Percentiles rank a stretch among this genome's conserved stretches.
Conservation (phyloP, 2,329 filamentous ascomycete genomes). For the Botrytis fragariae region DNA sequence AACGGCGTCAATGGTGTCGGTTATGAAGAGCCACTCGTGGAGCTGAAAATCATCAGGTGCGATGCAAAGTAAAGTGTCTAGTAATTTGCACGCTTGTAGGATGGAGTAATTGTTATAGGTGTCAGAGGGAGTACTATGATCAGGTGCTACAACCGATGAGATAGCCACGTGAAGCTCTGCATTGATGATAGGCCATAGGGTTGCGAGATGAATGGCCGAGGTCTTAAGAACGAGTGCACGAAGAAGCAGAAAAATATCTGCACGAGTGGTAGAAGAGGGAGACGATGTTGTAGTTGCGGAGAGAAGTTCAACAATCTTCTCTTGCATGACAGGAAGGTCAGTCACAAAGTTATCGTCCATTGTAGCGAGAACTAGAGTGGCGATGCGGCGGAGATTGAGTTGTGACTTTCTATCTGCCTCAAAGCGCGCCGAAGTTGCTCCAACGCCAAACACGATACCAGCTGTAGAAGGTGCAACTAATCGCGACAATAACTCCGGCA, state of each 20-base stretch:
- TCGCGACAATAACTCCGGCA: slow-evolving; percentile 75
- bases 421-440: slow-evolving; percentile 86
- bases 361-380: slow-evolving; percentile 74
- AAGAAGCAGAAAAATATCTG: slow-evolving; percentile 86
- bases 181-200: slow-evolving; percentile 88
- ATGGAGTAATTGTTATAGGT: slow-evolving; percentile 74
- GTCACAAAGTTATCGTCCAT: slow-evolving; percentile 76
- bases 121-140: slow-evolving; percentile 61
- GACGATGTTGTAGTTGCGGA: slow-evolving; percentile 82
- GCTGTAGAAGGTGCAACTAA: slow-evolving; percentile 85
- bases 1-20: slow-evolving; percentile 93
- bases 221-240: slow-evolving; percentile 78
- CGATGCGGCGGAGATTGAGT: slow-evolving; percentile 79
- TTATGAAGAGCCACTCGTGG: slow-evolving; percentile 97
- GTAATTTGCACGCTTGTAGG: slow-evolving; percentile 88
- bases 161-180: slow-evolving; percentile 79
- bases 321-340: slow-evolving; percentile 70
- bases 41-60: slow-evolving; percentile 95
- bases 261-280: slow-evolving; percentile 82
- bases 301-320: slow-evolving; percentile 84
- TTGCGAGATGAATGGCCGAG: slow-evolving; percentile 74
- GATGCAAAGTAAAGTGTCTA: slow-evolving; percentile 82
- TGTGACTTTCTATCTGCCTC: slow-evolving; percentile 94
- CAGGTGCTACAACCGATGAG: slow-evolving; percentile 67
- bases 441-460: slow-evolving; percentile 97